Evolutionary conservation across 208 protist genomes (phyloP).

Genomic region (Leishmania mexicana): DNA sequence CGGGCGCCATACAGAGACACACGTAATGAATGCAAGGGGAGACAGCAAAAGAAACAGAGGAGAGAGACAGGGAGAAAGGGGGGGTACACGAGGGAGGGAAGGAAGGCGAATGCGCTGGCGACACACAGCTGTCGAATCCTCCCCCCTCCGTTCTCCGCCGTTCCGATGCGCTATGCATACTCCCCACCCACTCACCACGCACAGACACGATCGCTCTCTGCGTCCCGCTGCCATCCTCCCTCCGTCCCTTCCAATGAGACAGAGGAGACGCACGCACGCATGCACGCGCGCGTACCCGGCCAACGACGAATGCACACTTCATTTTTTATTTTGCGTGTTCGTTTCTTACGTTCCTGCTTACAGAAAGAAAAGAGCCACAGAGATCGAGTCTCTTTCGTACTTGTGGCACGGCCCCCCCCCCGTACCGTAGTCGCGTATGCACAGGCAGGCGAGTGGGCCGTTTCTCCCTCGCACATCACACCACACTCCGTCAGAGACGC

Average conservation of each 20-base stretch:
- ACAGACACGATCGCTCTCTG: neutral
- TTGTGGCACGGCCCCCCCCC: neutral
- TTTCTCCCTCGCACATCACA: neutral
- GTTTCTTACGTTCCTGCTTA: conserved; percentile 20
- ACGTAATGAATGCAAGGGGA: neutral
- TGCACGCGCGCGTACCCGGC: neutral
- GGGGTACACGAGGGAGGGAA: neutral
- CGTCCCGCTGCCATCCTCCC: neutral
- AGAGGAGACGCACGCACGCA: neutral
- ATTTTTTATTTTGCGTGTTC: conserved; percentile 15
- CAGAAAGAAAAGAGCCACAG: conserved; percentile 18
- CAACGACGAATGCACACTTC: neutral
- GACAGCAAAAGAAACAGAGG: neutral
- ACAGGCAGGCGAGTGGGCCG: neutral
- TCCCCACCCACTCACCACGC: neutral
- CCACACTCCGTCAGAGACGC: neutral
- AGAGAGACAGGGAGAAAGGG: neutral
- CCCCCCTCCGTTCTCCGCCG: neutral
- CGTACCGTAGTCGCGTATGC: neutral
- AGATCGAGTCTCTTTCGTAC: neutral
- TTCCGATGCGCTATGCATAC: neutral
- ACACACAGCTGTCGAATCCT: neutral
- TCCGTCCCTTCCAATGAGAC: neutral
- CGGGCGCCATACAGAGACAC: conserved; percentile 3
- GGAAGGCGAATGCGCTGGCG: neutral